phyloP scores from a whole-genome alignment of 306 rosid genomes.

The Ormosia semicastrata region DNA sequence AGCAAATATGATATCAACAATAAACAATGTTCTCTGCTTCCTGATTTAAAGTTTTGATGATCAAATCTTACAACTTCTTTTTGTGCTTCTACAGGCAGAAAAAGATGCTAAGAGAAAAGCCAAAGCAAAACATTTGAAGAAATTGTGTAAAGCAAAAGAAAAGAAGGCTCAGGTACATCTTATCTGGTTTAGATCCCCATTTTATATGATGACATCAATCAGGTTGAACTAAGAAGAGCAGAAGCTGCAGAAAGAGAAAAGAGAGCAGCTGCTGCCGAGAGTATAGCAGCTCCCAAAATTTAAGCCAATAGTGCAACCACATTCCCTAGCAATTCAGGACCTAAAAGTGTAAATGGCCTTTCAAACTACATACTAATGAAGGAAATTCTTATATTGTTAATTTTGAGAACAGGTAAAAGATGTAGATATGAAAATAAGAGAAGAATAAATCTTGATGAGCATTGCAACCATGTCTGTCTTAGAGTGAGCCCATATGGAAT shows the following conservation, averaged over 20 bases:
- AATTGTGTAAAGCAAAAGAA: constrained; percentile 74
- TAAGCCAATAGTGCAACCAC: constrained; percentile 26
- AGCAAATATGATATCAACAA: too few relatives aligned
- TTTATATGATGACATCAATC: neutral
- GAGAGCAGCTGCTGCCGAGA: constrained; percentile 95
- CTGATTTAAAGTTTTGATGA: constrained; percentile 13
- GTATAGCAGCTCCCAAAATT: constrained; percentile 57
- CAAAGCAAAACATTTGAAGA: constrained; percentile 85
- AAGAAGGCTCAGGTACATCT: constrained; percentile 81
- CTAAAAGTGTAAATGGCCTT: too few relatives aligned
- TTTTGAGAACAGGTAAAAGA: too few relatives aligned
- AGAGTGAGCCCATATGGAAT: too few relatives aligned
- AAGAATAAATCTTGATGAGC: too few relatives aligned
- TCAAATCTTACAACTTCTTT: constrained; percentile 1
- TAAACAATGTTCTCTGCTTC: neutral
- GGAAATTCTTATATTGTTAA: too few relatives aligned
- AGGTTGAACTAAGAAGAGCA: constrained; percentile 40
- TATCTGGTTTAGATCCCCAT: constrained; percentile 18
- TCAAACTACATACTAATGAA: too few relatives aligned
- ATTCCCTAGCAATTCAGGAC: constrained; percentile 33
- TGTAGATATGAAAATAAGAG: too few relatives aligned
- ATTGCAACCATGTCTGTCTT: too few relatives aligned
- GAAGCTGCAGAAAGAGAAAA: constrained; percentile 74
- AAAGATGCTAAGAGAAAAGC: constrained; percentile 94
- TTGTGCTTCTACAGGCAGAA: constrained; percentile 67